Evolutionary conservation across 2,329 filamentous ascomycete genomes (phyloP), one percentile per base, ranked within the genome.

Genomic region (Ophiostoma piceae): DNA sequence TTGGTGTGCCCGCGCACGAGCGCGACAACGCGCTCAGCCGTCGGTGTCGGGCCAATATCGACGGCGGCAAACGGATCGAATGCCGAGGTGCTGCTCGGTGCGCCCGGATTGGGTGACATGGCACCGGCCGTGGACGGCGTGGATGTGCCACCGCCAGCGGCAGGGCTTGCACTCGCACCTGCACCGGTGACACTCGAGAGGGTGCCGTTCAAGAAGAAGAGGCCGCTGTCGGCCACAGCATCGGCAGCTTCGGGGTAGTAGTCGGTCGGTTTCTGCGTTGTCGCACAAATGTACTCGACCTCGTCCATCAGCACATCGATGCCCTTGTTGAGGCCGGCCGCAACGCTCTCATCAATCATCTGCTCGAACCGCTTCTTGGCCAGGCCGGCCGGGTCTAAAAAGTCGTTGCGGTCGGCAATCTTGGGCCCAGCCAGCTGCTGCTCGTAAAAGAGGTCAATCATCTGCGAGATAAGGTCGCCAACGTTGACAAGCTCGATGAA

Each of bases 351-450:
- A 77, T 99, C 95, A 1, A 99, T 88, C 91, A 97, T 97, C 77
- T 97, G 94, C 83, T 99, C 95, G 76, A 98, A 99, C 74, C 92
- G 93, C 82, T 97, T 98, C 86, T 99, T 99, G 73, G 95, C 94
- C 75, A 97, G 90, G 41, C 91, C 91, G 0, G 94, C 92, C 26
- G 93, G 91, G 76, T 96, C 92, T 66, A 99, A 84, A 76, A 99
- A 99, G 80, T 99, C 95, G 77, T 96, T 96, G 62, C 91, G 89
- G 77, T 98, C 94, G 1, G 91, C 91, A 68, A 99, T 88, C 75
- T 91, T 91, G 16, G 91, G 87, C 0, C 88, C 86, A 6, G 93
- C 88, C 37, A 99, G 86, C 80, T 99, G 95, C 80, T 98, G 95
- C 77, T 96, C 91, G 80, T 96, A 99, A 78, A 99, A 99, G 43